phyloP scores from a whole-genome alignment of 2,329 filamentous ascomycete species.

The Botrytis sinoallii region DNA sequence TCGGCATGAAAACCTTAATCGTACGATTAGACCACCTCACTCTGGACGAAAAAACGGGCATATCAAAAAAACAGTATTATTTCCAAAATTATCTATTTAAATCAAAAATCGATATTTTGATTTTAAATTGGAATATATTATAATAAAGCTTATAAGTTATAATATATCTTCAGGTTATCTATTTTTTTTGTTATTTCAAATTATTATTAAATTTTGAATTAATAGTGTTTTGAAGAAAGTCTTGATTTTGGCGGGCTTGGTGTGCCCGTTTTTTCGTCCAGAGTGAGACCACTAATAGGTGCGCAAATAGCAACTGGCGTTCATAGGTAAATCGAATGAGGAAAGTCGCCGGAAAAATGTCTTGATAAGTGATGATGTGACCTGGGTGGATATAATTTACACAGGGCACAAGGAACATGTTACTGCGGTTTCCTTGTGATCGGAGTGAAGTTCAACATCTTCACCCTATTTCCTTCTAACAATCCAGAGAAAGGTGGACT shows the following conservation, averaged over 20 bases:
- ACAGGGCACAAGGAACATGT: not conserved
- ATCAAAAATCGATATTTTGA: no score
- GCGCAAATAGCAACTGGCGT: not conserved
- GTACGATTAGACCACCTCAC: not conserved
- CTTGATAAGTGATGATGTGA: not conserved
- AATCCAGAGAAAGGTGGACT: not conserved
- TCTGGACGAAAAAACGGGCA: no score
- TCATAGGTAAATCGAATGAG: not conserved
- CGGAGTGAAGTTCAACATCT: not conserved
- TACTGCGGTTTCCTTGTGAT: not conserved
- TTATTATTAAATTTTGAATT: no score
- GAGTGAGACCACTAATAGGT: not conserved
- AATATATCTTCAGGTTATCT: no score
- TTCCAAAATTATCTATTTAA: no score
- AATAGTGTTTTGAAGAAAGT: no score
- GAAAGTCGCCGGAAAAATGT: not conserved
- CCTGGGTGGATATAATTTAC: not conserved
- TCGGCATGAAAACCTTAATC: not conserved
- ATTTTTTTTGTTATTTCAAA: no score
- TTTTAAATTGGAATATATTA: no score
- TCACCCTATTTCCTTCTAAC: not conserved
- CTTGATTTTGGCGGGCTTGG: no score
- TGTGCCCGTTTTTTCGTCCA: no score
- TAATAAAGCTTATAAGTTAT: no score
- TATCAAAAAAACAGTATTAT: no score